A percentile compares a stretch with the other conserved stretches of the same genome.
phyloP scores from a whole-genome alignment of 306 rosid genomes.

The Vigna radiata region DNA sequence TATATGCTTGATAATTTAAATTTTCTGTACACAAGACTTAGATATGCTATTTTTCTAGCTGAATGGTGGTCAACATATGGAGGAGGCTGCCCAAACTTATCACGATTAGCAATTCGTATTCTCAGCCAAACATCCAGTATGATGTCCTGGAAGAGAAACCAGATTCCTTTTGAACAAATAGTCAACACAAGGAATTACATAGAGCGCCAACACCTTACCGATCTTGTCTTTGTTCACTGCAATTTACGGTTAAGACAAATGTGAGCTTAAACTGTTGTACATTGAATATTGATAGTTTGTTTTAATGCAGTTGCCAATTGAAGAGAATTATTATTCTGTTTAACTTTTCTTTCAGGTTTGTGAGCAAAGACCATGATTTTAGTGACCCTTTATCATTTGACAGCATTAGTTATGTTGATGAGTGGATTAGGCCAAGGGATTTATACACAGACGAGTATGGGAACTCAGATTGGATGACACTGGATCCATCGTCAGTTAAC shows the following conservation, averaged over 20 bases:
- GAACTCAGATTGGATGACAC: constrained; percentile 65
- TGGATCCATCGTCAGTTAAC: constrained; percentile 63
- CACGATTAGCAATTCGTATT: constrained; percentile 80
- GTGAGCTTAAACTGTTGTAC: constrained; percentile 44
- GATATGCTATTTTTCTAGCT: constrained; percentile 56
- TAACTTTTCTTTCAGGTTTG: constrained; percentile 57
- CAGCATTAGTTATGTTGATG: constrained; percentile 56
- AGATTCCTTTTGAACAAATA: constrained; percentile 62
- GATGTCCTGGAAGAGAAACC: constrained; percentile 58
- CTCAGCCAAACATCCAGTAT: constrained; percentile 88
- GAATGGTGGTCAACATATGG: constrained; percentile 99
- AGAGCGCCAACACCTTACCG: constrained; percentile 80
- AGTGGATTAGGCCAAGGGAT: constrained; percentile 71
- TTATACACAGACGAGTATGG: constrained; percentile 62
- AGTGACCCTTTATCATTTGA: constrained; percentile 73
- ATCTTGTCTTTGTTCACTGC: constrained; percentile 77
- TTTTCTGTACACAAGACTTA: constrained; percentile 8
- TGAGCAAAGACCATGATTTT: constrained; percentile 59
- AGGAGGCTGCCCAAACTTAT: constrained; percentile 87
- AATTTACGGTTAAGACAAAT: constrained; percentile 55
- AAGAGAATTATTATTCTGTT: constrained; percentile 36
- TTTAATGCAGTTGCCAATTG: constrained; percentile 32
- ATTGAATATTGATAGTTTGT: constrained; percentile 34
- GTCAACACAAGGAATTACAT: constrained; percentile 66
- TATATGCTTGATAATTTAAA: constrained; percentile 27